Conservation (phyloP, 805 yeast genomes). For the Scheffersomyces stipitis region DNA sequence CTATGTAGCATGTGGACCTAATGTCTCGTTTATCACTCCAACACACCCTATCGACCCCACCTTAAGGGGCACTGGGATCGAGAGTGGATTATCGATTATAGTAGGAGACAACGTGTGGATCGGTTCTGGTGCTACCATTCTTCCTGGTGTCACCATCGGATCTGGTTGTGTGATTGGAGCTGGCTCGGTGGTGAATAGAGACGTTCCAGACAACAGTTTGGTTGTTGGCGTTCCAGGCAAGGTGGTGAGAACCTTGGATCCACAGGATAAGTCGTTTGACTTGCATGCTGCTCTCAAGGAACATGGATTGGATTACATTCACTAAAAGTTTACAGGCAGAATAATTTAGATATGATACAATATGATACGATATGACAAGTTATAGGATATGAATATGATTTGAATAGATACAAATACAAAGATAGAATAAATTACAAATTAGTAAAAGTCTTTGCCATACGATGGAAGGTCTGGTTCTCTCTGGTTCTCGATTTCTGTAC, state of each 20-base stretch:
- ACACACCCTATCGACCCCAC: slow-evolving; percentile 60
- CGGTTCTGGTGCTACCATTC: slow-evolving; percentile 53
- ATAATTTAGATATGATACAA: no score
- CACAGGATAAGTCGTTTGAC: slow-evolving; percentile 11
- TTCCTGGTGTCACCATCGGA: slow-evolving; percentile 70
- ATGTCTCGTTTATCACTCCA: slow-evolving; percentile 58
- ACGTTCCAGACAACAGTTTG: slow-evolving; percentile 55
- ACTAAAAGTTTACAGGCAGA: no score
- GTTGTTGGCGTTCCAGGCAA: slow-evolving; percentile 67
- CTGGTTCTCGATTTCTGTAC: no score
- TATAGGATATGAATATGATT: no score
- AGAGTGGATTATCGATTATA: slow-evolving; percentile 54
- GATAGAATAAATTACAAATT: no score
- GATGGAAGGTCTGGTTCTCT: no score
- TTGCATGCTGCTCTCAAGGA: background rate
- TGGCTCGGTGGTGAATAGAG: slow-evolving; percentile 61
- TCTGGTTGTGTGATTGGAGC: slow-evolving; percentile 64
- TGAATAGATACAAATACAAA: no score
- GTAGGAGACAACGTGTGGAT: slow-evolving; percentile 72
- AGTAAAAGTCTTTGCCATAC: no score
- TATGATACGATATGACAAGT: no score
- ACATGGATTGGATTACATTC: background rate
- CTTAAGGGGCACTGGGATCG: slow-evolving; percentile 44
- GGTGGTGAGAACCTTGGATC: slow-evolving; percentile 35
- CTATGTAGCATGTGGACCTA: slow-evolving; percentile 62